Evolutionary conservation across 164 flowering plant species (phyloP).

Genomic region (Akebia trifoliata): DNA sequence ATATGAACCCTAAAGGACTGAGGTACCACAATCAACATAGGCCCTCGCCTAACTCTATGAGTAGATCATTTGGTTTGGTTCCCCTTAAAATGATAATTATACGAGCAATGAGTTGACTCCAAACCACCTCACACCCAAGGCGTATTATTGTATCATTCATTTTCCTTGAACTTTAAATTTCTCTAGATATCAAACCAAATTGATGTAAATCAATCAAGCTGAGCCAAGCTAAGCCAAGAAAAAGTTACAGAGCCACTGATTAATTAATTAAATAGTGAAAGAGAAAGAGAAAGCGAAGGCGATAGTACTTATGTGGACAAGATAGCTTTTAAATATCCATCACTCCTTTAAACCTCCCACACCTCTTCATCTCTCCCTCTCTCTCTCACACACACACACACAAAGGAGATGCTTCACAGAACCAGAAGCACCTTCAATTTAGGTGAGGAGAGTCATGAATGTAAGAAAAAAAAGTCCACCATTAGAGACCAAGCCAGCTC

Average conservation of each 20-base stretch:
- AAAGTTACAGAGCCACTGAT: neutral
- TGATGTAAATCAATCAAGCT: neutral
- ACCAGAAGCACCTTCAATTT: constrained; percentile 14
- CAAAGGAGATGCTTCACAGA: constrained; percentile 16
- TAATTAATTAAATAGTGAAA: neutral
- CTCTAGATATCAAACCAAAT: neutral
- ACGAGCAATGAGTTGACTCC: no score
- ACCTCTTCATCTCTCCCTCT: constrained; percentile 10
- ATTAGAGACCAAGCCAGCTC: neutral
- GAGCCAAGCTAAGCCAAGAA: neutral
- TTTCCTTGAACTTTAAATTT: no score
- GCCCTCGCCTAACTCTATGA: no score
- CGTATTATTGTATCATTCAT: no score
- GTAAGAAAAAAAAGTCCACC: neutral
- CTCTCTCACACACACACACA: no score
- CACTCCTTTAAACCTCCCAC: constrained; percentile 1
- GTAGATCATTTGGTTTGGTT: no score
- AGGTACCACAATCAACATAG: no score
- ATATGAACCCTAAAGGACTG: no score
- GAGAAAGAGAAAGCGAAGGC: neutral
- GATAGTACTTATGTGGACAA: constrained; percentile 13
- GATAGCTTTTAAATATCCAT: constrained; percentile 2
- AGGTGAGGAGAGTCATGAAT: constrained; percentile 1
- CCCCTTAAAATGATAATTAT: no score
- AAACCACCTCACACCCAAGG: no score